These are phyloP conservation scores for Fusarium luffae DNA, from an alignment of 2,329 filamentous ascomycete species.

Conservation along the genomic window DNA sequence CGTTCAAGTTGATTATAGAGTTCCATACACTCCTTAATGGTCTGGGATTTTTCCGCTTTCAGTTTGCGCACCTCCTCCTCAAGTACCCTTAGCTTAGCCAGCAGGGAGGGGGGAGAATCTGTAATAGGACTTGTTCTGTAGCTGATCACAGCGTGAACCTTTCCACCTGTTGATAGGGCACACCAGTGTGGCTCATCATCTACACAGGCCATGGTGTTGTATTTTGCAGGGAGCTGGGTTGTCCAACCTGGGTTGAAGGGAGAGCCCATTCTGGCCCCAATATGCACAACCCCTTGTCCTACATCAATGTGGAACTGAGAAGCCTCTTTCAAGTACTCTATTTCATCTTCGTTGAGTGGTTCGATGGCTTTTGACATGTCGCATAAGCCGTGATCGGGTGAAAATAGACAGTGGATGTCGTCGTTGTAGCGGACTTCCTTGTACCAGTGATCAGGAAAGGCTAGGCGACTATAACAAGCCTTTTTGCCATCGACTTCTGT, in stretches of 20 bases:
- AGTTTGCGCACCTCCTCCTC: background rate
- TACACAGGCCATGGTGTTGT: background rate
- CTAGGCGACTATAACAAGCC: background rate
- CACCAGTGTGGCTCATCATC: background rate
- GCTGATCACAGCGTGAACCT: no score
- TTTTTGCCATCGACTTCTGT: fast-evolving
- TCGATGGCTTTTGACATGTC: background rate
- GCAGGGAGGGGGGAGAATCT: no score
- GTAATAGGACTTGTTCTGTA: no score
- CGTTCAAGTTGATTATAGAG: no score
- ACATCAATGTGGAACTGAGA: fast-evolving
- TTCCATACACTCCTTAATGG: no score
- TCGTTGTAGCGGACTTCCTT: background rate
- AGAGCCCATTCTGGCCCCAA: background rate
- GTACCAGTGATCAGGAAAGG: background rate
- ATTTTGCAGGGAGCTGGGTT: background rate
- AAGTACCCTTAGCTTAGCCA: no score
- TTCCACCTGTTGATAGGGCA: background rate
- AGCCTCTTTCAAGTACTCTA: background rate
- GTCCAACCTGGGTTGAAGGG: background rate
- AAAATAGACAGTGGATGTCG: background rate
- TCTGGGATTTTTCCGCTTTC: background rate
- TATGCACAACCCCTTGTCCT: background rate
- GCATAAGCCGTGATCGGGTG: background rate
- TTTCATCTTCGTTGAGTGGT: fast-evolving